Evolutionary conservation across 768 basidiomycete genomes (phyloP), one percentile per base, ranked within the genome.

Genomic region (Leucocoprinus leucothites): DNA sequence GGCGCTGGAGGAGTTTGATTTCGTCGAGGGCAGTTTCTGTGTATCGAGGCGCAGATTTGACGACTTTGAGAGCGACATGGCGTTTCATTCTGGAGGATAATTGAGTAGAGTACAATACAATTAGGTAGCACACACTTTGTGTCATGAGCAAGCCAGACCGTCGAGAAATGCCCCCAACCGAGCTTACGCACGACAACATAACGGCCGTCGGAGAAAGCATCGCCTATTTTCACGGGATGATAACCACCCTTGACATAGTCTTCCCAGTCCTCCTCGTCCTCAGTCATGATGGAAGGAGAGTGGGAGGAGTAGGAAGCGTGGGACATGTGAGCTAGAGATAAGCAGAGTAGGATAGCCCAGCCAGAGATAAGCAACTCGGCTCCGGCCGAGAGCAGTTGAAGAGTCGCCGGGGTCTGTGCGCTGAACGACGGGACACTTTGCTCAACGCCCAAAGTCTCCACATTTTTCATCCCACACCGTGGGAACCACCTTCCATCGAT

Each of bases 21-120:
- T 99, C 97, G 75, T 99, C 97, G 31, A 98, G 77, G 0, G 97
- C 97, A 0, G 97, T 99, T 67, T 99, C 96, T 0, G 96, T 99
- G 71, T 99, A 99, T 47, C 97, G 80, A 0, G 88, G 85, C 0
- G 96, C 97, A 14, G 95, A 97, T 72, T 98, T 99, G 70, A 99
- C 97, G 65, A 99, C 92, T 73, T 99, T 99, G 69, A 99, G 87
- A 13, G 97, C 97, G 64, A 99, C 97, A 72, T 99, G 97, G 47
- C 94, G 90, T 63, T 91, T 86, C 74, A 94, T 79, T 67, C 96
- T 99, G 73, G 38, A 31, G 24, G 34, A n/a, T n/a, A n/a, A 45
- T 28, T 45, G 36, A 21, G 35, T 16, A 3, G 24, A 18, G 42
- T 44, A 13, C 48, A 38, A 34, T 11, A 8, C 2, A 19, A 24